Evolutionary conservation across 1,139 yeast species (phyloP), one percentile per base, ranked within the genome.

Genomic region (Meyerozyma carpophila): DNA sequence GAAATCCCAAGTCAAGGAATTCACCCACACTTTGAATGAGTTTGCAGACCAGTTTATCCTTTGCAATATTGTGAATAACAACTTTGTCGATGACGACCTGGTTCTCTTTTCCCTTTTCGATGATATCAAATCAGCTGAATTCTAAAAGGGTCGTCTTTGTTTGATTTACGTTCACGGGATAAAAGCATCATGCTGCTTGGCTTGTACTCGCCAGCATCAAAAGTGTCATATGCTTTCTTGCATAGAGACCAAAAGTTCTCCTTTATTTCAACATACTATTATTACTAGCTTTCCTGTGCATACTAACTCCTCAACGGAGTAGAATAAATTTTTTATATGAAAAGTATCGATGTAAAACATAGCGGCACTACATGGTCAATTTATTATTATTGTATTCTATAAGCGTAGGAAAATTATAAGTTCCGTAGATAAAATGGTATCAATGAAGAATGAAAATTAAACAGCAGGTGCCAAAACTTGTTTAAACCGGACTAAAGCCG

Each of bases 31-130:
- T 44, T 65, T 91, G 51, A 56, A 68, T 31, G 54, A 61, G 2
- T 62, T 89, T 44, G 74, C 80, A 47, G 68, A 79, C 42, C 75
- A 79, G 40, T 91, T 80, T 69, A 82, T 82, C 39, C 75, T 93
- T 57, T 84, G 94, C 56, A 91, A 90, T 64, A 79, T 93, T 59
- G 98, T 93, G 47, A 94, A 91, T 67, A 93, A 93, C 61, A 91
- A 91, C 59, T 93, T 84, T 50, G 64, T 75, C 57, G 68, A 73
- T 54, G 68, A 67, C 52, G 67, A 76, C 50, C 68, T 69, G 32
- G 70, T 75, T 46, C 75, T 81, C 51, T 81, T 81, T 57, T 51
- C 58, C 7, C 53, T 72, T 41, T 66, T 72, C 44, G 44, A 47
- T 39, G 37, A 42, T 36, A 36, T 46, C 27, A 18, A 29, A n/a